Base-by-base conservation (phyloP, 139 green algal genomes). In the Picochlorum sp. region DNA sequence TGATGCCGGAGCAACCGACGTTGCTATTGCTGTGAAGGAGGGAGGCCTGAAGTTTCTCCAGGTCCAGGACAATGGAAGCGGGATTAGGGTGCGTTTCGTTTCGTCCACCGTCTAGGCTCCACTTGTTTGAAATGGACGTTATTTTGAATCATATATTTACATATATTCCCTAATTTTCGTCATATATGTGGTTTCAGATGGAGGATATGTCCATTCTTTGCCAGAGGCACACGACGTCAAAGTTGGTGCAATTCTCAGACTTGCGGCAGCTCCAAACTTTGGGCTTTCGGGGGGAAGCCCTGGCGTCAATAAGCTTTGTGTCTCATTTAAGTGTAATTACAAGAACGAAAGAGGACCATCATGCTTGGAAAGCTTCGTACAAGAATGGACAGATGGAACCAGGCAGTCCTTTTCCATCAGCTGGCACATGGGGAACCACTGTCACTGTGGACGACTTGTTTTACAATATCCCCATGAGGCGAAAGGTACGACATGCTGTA, bases 391-490 rank as follows among this genome's bases (percentile, higher is more conserved):
- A 77, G 37, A 65, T 94, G 69, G 66, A 87, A 36, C 29, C 73
- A 2, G 66, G 69, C 2, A 81, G 77, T 7, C 74, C 87, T 7
- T 75, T 77, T 53, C 79, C 85, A 2, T 84, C 82, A 43, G 90
- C 92, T 7, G 82, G 75, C 26, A 73, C 87, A 5, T 63, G 63
- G 8, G 93, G 93, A 39, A 99, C 92, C 32, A 91, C 79, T 33
- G 87, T 98, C 33, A 66, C 54, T 1, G 87, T 93, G 33, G 90
- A 98, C 57, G 85, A 97, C 75, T 75, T 99, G 24, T 99, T 98
- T 59, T 97, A 88, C 75, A 96, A 96, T 56, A 71, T 94, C 43
- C 74, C 81, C 22, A 83, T 86, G 1, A 63, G 92, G 9, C 68
- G 71, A 28, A 88, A 85, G 62, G 79, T 67, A 25, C 18, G 13